Percentiles rank a stretch among this genome's conserved stretches.
phyloP scores from a whole-genome alignment of 2,329 filamentous ascomycete genomes.

The Beauveria medogensis region DNA sequence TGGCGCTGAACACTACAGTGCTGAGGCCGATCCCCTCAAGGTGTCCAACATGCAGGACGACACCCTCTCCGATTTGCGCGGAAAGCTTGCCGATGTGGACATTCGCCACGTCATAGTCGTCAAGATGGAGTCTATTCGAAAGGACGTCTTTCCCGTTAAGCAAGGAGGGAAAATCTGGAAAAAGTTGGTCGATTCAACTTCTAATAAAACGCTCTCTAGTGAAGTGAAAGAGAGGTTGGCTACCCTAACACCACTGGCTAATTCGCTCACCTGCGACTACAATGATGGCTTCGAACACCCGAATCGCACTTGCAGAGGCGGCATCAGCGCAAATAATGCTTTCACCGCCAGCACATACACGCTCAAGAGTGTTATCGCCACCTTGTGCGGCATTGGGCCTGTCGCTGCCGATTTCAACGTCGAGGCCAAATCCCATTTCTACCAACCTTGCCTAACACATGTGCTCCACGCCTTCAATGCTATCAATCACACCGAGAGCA shows the following conservation, averaged over 20 bases:
- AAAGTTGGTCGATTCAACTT: constrained; percentile 23
- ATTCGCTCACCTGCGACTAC: constrained; percentile 28
- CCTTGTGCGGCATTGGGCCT: constrained; percentile 33
- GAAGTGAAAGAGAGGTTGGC: constrained; percentile 22
- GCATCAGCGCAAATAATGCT: constrained; percentile 32
- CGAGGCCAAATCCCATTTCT: constrained; percentile 33
- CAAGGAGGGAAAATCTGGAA: constrained; percentile 31
- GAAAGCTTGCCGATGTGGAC: constrained; percentile 22
- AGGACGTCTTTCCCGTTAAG: constrained; percentile 37
- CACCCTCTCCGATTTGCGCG: constrained; percentile 20
- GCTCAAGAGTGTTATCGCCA: constrained; percentile 34
- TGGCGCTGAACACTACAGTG: constrained; percentile 23
- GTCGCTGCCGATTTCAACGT: constrained; percentile 34
- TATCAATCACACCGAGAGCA: constrained; percentile 8
- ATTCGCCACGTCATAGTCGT: constrained; percentile 36
- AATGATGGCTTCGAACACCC: constrained; percentile 21
- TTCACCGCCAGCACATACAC: constrained; percentile 36
- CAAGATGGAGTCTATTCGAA: constrained; percentile 35
- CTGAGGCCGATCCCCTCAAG: constrained; percentile 30
- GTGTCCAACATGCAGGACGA: constrained; percentile 30
- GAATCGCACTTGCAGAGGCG: constrained; percentile 22
- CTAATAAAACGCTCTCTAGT: constrained; percentile 24
- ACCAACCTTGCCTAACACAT: constrained; percentile 37
- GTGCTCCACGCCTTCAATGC: constrained; percentile 27
- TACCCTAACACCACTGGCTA: constrained; percentile 24